Percentiles rank a stretch among this genome's conserved stretches.
Conservation (phyloP, 179 eudicot genomes). For the Carnegiea gigantea region DNA sequence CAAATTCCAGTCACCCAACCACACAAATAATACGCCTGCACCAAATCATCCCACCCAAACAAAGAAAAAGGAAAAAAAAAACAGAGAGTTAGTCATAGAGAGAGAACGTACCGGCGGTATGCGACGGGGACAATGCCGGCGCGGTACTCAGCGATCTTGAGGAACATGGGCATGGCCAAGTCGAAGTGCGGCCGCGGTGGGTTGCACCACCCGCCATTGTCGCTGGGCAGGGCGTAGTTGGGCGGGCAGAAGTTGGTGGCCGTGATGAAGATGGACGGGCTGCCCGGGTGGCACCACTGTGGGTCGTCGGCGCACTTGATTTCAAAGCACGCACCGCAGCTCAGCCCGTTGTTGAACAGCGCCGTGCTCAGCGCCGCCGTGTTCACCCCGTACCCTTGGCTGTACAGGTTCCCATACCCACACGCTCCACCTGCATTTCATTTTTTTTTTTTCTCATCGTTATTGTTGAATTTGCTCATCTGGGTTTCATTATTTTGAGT, state of each 20-base stretch:
- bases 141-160: conserved; percentile 78
- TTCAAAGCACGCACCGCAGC: conserved; percentile 83
- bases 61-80: not conserved
- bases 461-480: too few species aligned
- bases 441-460: too few species aligned
- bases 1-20: not conserved
- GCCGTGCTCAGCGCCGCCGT: conserved; percentile 87
- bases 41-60: not conserved
- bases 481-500: too few species aligned
- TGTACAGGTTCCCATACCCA: conserved; percentile 81
- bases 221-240: conserved; percentile 62
- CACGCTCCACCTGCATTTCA: conserved; percentile 68
- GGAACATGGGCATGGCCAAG: conserved; percentile 91
- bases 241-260: conserved; percentile 93
- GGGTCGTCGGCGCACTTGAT: conserved; percentile 65
- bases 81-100: not conserved
- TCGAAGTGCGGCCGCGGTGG: conserved; percentile 87
- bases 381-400: conserved; percentile 87
- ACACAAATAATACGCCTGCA: not conserved
- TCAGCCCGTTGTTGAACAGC: conserved; percentile 68
- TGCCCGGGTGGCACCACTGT: conserved; percentile 73
- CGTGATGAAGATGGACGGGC: conserved; percentile 72
- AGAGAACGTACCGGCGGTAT: conserved; percentile 54
- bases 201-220: conserved; percentile 93
- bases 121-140: conserved; percentile 92